Evolutionary conservation across 352 stramenopile genomes (phyloP).

Genomic region (Phytophthora pisi): DNA sequence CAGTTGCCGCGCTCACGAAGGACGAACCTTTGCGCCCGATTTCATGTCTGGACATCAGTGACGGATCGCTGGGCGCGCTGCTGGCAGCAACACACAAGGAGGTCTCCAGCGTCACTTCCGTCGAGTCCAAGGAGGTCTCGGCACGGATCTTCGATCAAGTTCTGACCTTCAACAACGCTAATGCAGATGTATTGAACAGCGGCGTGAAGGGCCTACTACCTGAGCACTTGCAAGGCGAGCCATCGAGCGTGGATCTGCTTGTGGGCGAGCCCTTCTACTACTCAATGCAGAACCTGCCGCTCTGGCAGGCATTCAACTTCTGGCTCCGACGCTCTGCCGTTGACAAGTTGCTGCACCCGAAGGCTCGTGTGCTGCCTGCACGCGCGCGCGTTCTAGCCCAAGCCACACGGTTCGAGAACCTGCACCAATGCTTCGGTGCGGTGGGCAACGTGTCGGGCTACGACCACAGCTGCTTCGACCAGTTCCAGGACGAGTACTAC

Average conservation of each 20-base stretch:
- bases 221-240: slow-evolving; percentile 63
- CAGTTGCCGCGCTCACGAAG: slow-evolving; percentile 23
- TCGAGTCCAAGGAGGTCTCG: slow-evolving; percentile 86
- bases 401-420: slow-evolving; percentile 70
- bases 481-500: slow-evolving; percentile 74
- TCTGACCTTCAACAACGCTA: slow-evolving; percentile 50
- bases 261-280: slow-evolving; percentile 86
- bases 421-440: slow-evolving; percentile 81
- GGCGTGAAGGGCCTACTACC: slow-evolving; percentile 68
- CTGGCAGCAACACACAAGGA: slow-evolving; percentile 54
- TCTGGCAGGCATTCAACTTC: slow-evolving; percentile 87
- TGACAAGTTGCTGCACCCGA: slow-evolving; percentile 36
- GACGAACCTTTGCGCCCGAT: slow-evolving; percentile 31
- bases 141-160: slow-evolving; percentile 80
- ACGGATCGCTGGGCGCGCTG: slow-evolving; percentile 71
- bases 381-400: slow-evolving; percentile 57
- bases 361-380: slow-evolving; percentile 58
- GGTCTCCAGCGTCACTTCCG: slow-evolving; percentile 62
- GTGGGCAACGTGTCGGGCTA: slow-evolving; percentile 74
- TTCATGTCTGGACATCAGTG: slow-evolving; percentile 74
- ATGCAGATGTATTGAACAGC: slow-evolving; percentile 66
- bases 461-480: slow-evolving; percentile 76
- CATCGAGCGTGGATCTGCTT: slow-evolving; percentile 57
- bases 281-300: slow-evolving; percentile 84
- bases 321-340: slow-evolving; percentile 75